Base-by-base conservation (phyloP, 2,329 filamentous ascomycete genomes). In the Scytalidium lignicola region DNA sequence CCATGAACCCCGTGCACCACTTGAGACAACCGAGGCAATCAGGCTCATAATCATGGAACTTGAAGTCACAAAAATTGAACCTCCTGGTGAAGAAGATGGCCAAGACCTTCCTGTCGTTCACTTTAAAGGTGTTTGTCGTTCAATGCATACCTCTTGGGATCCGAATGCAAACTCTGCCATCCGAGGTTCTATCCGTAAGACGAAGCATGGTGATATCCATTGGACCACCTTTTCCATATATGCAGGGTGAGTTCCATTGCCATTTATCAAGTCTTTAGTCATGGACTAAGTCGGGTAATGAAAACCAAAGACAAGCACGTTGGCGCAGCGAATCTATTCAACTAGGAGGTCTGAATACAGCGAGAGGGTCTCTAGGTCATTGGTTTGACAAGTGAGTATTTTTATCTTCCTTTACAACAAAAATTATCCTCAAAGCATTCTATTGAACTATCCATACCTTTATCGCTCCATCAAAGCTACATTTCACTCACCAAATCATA, bases 241-340 rank as follows among this genome's bases (percentile, higher is more conserved):
- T 55, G 68, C 73, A 51, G 74, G 68, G 71, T 71, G 65, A 55
- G 67, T 54, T 48, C 13, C 21, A 19, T 8, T 43, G 39, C 26
- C 26, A 28, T 26, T 41, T n/a, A 20, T n/a, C n/a, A n/a, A n/a
- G n/a, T n/a, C n/a, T n/a, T n/a, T n/a, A n/a, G n/a, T n/a, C n/a
- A n/a, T n/a, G n/a, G n/a, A n/a, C n/a, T n/a, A n/a, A n/a, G n/a
- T 22, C 41, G 6, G 29, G 29, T 19, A 53, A 63, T 49, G 45
- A 20, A 69, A 75, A n/a, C n/a, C n/a, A n/a, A 56, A 82, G 84
- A 43, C 75, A 87, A 55, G 82, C 86, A 59, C 72, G 85, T 19
- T 91, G 87, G 88, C 76, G 80, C n/a, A 86, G 82, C 59, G 88
- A 92, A 67, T 80, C 85, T 8, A 73, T 91, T 5, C 88, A 92